Base-by-base conservation (phyloP, 192 early-diverging fungal genomes). In the Linnemannia hyalina region DNA sequence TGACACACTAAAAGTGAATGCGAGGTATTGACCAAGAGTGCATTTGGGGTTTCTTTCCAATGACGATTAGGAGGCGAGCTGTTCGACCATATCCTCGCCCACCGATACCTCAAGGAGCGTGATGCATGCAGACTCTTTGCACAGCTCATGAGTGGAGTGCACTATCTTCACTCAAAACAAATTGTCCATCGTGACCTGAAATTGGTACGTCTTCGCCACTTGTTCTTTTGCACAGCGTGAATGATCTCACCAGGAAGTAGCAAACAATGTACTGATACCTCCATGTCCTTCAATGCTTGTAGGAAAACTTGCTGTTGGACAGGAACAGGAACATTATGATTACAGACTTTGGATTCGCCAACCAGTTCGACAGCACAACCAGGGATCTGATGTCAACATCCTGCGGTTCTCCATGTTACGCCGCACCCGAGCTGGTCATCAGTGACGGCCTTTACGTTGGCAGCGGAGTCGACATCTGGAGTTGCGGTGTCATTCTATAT, bases 281-380 rank as follows among this genome's bases (percentile, higher is more conserved):
- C 74, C 32, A 2, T 68, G 32, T 65, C 44, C 55, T 9, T 44
- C 72, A 18, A 23, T 11, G 38, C 35, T 54, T 60, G 18, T 89
- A 96, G 95, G 98, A 99, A 90, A 99, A 99, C 79, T 81, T 99
- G 82, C 89, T 99, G 70, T 89, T 99, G 75, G 98, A 99, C 91
- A 91, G 93, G 65, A 92, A 97, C 81, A 93, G 96, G 68, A 97
- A 98, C 87, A 93, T 99, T 47, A 95, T 98, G 81, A 99, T 99
- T 88, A 98, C 98, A 16, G 98, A 99, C 82, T 99, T 99, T 94
- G 98, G 98, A 38, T 99, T 99, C 88, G 98, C 98, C 26, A 98
- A 97, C 80, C 94, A 96, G 90, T 96, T 96, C 63, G 89, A 92
- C 32, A 90, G 91, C 22, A 91, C 95, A 3, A 90, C 91, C 70